phyloP scores from a whole-genome alignment of 1,284 basidiomycete species.

The Sporisorium iseilematis-ciliati region DNA sequence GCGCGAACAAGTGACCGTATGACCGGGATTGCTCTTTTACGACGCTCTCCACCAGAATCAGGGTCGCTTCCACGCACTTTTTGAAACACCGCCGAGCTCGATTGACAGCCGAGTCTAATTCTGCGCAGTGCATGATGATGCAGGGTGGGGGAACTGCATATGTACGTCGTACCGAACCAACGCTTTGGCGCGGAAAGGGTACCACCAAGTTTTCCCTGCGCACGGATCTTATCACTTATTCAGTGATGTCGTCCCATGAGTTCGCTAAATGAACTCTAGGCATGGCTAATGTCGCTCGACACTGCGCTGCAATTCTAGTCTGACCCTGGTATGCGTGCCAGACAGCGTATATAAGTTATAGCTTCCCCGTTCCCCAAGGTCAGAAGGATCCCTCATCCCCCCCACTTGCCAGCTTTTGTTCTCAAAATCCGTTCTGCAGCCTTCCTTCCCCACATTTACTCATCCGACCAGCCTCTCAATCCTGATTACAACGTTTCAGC shows the following conservation, averaged over 20 bases:
- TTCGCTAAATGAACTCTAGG: not conserved
- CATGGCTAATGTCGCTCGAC: conserved; percentile 3
- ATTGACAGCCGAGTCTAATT: not conserved
- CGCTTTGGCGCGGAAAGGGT: too few relatives aligned
- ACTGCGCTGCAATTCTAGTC: not conserved
- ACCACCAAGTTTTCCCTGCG: not conserved
- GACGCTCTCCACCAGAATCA: too few relatives aligned
- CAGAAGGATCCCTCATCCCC: not conserved
- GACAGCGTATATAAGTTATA: not conserved
- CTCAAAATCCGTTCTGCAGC: not conserved
- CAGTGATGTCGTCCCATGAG: not conserved
- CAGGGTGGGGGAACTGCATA: not conserved
- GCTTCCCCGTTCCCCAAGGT: not conserved
- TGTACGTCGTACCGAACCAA: too few relatives aligned
- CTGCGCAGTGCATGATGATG: not conserved
- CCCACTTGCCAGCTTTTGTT: not conserved
- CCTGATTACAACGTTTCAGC: too few relatives aligned
- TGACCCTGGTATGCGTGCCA: too few relatives aligned
- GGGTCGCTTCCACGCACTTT: conserved; percentile 4
- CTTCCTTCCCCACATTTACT: not conserved
- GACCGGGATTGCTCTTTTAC: not conserved
- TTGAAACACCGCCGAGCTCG: not conserved
- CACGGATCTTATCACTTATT: not conserved
- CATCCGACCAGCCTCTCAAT: not conserved
- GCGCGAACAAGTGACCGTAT: not conserved